Conservation (phyloP, 2,329 filamentous ascomycete species). For the Aspergillus costaricaensis region DNA sequence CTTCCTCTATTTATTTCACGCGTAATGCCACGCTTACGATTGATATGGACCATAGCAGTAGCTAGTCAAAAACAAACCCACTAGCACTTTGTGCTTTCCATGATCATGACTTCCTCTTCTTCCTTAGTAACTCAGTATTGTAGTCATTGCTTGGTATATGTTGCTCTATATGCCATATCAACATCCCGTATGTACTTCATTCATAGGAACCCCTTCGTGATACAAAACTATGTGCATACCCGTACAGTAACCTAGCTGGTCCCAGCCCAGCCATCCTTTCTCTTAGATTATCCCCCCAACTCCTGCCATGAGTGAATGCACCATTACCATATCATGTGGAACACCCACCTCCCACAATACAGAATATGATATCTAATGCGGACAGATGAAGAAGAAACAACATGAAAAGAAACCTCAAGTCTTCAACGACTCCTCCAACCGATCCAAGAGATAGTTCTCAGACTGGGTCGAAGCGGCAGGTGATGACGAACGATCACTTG, state of each 20-base stretch:
- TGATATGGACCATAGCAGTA: constrained; percentile 22
- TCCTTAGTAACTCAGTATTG: no score
- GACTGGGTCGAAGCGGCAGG: constrained; percentile 22
- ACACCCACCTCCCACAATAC: not conserved
- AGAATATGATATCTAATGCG: not conserved
- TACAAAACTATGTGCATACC: not conserved
- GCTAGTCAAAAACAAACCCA: constrained; percentile 15
- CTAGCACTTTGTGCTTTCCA: constrained; percentile 8
- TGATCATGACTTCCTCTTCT: not conserved
- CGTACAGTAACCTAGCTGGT: not conserved
- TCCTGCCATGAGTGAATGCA: not conserved
- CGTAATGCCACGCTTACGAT: constrained; percentile 23
- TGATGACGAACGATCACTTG: constrained; percentile 18
- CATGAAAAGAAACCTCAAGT: not conserved
- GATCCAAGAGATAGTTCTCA: constrained; percentile 28
- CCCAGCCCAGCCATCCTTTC: not conserved
- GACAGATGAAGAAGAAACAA: not conserved
- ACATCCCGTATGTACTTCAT: no score
- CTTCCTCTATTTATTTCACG: constrained; percentile 3
- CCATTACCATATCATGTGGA: not conserved
- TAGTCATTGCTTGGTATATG: no score
- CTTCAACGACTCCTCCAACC: constrained; percentile 27
- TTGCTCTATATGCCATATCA: no score
- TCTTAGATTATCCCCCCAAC: not conserved
- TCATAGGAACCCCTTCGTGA: no score